phyloP scores from a whole-genome alignment of 176 grass and related monocot genomes.

The Aegilops longissima region DNA sequence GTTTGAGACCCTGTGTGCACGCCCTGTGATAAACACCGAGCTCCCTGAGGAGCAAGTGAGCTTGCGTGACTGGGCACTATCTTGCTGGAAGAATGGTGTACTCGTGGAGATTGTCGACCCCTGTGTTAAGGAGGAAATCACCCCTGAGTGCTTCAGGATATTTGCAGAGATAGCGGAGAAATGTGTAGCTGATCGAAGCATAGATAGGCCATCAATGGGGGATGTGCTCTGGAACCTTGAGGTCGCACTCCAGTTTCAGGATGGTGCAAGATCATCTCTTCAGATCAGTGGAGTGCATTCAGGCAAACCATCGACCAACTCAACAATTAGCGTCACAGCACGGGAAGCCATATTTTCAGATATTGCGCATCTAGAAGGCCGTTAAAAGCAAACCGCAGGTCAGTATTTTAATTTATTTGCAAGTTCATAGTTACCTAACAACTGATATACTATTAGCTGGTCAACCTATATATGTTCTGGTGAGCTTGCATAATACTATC shows the following conservation, averaged over 20 bases:
- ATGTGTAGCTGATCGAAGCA: conserved; percentile 21
- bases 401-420: neutral
- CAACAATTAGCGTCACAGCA: too few species aligned
- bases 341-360: too few species aligned
- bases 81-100: neutral
- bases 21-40: neutral
- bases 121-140: conserved; percentile 3
- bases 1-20: conserved; percentile 33
- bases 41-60: conserved; percentile 25
- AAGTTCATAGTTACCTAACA: neutral
- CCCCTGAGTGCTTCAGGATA: conserved; percentile 1
- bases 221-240: conserved; percentile 39
- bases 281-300: too few species aligned
- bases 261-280: neutral
- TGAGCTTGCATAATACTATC: neutral
- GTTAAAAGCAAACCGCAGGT: neutral
- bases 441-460: neutral
- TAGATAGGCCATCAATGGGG: conserved; percentile 10
- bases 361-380: neutral
- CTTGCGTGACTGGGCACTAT: conserved; percentile 28
- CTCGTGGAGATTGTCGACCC: conserved; percentile 26
- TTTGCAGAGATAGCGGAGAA: conserved; percentile 23
- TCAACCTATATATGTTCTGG: neutral
- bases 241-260: conserved; percentile 31
- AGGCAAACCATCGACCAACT: too few species aligned